A percentile compares a stretch with the other conserved stretches of the same genome.
Evolutionary conservation across 345 rosid species (phyloP).

Genomic region (Geranium rotundifolium): DNA sequence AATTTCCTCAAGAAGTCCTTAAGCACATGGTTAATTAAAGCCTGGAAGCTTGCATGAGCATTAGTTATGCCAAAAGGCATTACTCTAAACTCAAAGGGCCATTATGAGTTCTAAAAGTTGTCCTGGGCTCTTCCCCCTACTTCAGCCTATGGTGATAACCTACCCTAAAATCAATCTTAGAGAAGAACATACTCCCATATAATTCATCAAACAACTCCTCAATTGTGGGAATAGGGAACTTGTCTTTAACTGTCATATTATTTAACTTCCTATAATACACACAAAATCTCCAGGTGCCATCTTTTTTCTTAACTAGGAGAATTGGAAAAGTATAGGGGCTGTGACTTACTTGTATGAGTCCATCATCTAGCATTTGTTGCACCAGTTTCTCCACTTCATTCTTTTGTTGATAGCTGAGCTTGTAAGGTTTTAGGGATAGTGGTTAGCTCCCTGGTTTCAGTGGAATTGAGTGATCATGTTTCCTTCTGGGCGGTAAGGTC

Average conservation of each 20-base stretch:
- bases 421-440: too few species aligned
- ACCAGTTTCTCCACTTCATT: too few species aligned
- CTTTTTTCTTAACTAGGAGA: too few species aligned
- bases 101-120: background rate
- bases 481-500: too few species aligned
- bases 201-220: background rate
- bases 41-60: background rate
- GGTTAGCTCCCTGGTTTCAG: too few species aligned
- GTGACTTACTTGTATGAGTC: too few species aligned
- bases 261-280: too few species aligned
- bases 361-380: too few species aligned
- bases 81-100: background rate
- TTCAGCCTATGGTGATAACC: background rate
- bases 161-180: background rate
- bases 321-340: too few species aligned
- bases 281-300: too few species aligned
- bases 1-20: background rate
- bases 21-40: background rate
- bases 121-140: background rate
- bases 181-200: background rate
- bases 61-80: constrained; percentile 1
- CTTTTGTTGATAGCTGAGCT: too few species aligned
- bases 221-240: background rate
- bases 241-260: background rate
- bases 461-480: too few species aligned